Percentiles rank a stretch among this genome's conserved stretches.
These are phyloP conservation scores for Kitagawia praeruptora DNA, from an alignment of 129 eudicot species.

Conservation along the genomic window DNA sequence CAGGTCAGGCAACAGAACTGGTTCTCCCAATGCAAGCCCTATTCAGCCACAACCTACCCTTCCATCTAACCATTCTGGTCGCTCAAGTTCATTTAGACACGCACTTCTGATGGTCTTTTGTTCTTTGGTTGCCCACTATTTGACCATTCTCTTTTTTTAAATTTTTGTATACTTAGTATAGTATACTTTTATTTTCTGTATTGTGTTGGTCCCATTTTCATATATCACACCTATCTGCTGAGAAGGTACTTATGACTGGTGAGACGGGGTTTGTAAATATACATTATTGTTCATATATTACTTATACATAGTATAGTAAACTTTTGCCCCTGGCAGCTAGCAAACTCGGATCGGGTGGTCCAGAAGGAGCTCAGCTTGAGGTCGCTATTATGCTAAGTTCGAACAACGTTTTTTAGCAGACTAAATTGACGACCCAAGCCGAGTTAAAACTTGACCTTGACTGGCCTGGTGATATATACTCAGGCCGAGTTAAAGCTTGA, in stretches of 20 bases:
- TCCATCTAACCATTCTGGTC: conserved; percentile 23
- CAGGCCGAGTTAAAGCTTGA: too few species aligned
- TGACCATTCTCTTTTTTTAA: conserved; percentile 24
- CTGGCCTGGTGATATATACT: too few species aligned
- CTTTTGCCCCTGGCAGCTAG: too few species aligned
- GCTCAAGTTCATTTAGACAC: conserved; percentile 15
- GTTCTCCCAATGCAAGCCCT: conserved; percentile 26
- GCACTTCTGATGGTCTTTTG: conserved; percentile 19
- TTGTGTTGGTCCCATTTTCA: not conserved
- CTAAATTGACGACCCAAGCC: too few species aligned
- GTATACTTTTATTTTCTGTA: not conserved
- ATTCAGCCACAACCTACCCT: conserved; percentile 14
- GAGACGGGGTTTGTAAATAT: not conserved
- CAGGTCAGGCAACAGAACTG: conserved; percentile 28
- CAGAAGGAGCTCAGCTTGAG: too few species aligned
- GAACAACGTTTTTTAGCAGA: too few species aligned
- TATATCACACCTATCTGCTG: not conserved
- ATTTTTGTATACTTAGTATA: not conserved
- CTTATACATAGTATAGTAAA: not conserved
- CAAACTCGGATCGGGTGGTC: too few species aligned
- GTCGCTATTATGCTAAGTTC: too few species aligned
- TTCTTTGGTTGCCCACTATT: conserved; percentile 30
- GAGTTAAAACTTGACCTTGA: too few species aligned
- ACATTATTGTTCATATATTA: not conserved
- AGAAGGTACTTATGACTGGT: not conserved